These are phyloP conservation scores for Magnaporthiopsis rhizophila DNA, from an alignment of 2,329 filamentous ascomycete genomes.

Conservation along the genomic window DNA sequence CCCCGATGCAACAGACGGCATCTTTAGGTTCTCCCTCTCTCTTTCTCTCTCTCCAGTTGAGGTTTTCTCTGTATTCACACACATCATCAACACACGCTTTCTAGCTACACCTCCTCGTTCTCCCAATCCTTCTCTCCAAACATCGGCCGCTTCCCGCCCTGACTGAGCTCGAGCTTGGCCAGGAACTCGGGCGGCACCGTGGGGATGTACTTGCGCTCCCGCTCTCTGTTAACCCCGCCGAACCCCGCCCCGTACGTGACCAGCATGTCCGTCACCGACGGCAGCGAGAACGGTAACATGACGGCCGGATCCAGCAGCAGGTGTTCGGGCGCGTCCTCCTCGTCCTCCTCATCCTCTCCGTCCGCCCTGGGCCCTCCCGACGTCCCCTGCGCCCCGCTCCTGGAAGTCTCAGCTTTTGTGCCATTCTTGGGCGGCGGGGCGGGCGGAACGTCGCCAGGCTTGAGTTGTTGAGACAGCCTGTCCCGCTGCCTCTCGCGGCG, in stretches of 20 bases:
- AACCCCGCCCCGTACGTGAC: conserved; percentile 92
- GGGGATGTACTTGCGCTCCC: conserved; percentile 91
- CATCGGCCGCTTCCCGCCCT: conserved; percentile 40
- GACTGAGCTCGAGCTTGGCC: conserved; percentile 66
- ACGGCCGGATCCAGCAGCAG: conserved; percentile 81
- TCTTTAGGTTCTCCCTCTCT: not conserved
- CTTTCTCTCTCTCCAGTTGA: not conserved
- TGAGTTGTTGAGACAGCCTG: conserved; percentile 27
- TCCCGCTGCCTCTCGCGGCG: conserved; percentile 45
- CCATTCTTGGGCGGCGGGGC: conserved; percentile 30
- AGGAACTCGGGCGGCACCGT: conserved; percentile 92
- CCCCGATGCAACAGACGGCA: not conserved
- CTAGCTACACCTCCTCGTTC: conserved; percentile 47
- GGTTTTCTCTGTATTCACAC: not conserved
- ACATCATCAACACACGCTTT: conserved; percentile 1
- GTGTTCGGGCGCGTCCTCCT: conserved; percentile 63
- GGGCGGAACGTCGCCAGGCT: conserved; percentile 26
- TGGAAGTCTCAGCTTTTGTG: conserved; percentile 16
- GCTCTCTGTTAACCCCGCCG: conserved; percentile 82
- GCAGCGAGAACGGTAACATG: conserved; percentile 88
- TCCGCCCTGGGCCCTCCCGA: not conserved
- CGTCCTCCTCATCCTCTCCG: conserved; percentile 42
- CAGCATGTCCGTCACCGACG: conserved; percentile 95
- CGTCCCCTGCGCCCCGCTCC: not conserved
- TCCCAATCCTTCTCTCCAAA: conserved; percentile 60